phyloP scores from a whole-genome alignment of 2,329 filamentous ascomycete genomes.

The Madurella mycetomatis region DNA sequence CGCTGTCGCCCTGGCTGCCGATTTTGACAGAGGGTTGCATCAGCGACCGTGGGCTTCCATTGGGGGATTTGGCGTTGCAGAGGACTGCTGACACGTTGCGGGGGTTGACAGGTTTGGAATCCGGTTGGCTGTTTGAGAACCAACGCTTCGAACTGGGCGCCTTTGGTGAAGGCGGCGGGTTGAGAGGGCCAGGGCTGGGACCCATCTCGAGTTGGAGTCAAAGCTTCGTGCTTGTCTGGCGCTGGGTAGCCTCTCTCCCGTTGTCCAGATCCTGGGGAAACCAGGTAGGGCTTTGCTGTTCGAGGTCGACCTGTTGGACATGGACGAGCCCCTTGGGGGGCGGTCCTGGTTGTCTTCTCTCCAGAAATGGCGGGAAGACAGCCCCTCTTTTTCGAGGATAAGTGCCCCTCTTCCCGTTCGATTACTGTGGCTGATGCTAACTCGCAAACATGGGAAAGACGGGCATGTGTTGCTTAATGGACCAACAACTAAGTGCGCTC shows the following conservation, averaged over 20 bases:
- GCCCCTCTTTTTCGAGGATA: conserved; percentile 49
- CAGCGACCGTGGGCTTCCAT: conserved; percentile 23
- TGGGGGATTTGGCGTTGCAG: conserved; percentile 12
- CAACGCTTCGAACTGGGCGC: conserved; percentile 21
- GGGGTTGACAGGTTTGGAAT: conserved; percentile 9
- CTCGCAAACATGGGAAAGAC: conserved; percentile 12
- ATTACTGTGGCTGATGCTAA: conserved; percentile 24
- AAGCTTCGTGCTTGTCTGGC: conserved; percentile 84
- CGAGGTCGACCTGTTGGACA: conserved; percentile 27
- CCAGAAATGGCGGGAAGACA: conserved; percentile 48
- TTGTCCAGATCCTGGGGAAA: conserved; percentile 9
- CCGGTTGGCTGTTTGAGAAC: conserved; percentile 13
- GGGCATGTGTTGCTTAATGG: too few species aligned
- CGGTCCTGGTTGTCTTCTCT: conserved; percentile 47
- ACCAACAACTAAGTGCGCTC: neutral
- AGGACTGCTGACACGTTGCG: conserved; percentile 16
- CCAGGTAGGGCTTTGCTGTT: conserved; percentile 24
- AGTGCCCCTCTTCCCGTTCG: conserved; percentile 33
- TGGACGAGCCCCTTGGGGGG: conserved; percentile 36
- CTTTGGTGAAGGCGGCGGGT: conserved; percentile 18
- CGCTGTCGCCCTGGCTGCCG: conserved; percentile 22
- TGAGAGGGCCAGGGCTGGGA: conserved; percentile 50
- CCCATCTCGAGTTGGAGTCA: conserved; percentile 92
- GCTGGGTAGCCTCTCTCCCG: conserved; percentile 22
- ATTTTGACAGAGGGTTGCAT: conserved; percentile 23